Evolutionary conservation across 2,329 filamentous ascomycete genomes (phyloP), one percentile per base, ranked within the genome.

Genomic region (Pezizomycotina sp.): DNA sequence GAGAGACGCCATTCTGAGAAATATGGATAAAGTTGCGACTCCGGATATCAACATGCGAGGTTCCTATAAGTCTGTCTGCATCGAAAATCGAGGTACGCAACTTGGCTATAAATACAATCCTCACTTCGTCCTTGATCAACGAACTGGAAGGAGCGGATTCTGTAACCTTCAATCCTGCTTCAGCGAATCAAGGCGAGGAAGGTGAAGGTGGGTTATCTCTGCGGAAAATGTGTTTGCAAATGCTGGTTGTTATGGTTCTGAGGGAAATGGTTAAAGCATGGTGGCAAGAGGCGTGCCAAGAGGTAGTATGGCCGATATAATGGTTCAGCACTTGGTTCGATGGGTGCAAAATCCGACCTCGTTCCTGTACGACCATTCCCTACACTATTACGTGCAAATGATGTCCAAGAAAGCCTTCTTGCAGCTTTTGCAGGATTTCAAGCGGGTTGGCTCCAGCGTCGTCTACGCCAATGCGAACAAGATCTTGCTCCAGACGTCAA

Each of bases 191-290:
- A 15, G 46, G 36, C 16, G 48, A 50, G 19, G 40, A 37, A 6
- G 45, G 45, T 10, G 32, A 40, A 5, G 32, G 36, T n/a, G 31
- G 28, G 6, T 18, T n/a, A n/a, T 44, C 21, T 44, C 39, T 22
- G 34, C 41, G 3, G 41, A 44, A 26, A 40, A 40, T 16, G 40
- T 34, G 5, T 40, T 44, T 19, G 41, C 41, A 19, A 25, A 36
- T 5, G 41, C 41, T 9, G 40, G 64, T 61, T 0, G 79, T 95
- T 4, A 69, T 76, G 5, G 89, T 98, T 1, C 65, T 99, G 3
- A 77, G 89, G 9, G 91, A 95, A 51, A 93, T 99, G 84, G 89
- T 99, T 49, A 92, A 93, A 56, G 71, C 80, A 2, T 99, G 91
- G 91, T 98, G 89, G 89, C 69, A 77, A 1, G 86, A 98, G 57